Conservation (phyloP, 2,329 filamentous ascomycete species). For the Diaporthe aspalathi region DNA sequence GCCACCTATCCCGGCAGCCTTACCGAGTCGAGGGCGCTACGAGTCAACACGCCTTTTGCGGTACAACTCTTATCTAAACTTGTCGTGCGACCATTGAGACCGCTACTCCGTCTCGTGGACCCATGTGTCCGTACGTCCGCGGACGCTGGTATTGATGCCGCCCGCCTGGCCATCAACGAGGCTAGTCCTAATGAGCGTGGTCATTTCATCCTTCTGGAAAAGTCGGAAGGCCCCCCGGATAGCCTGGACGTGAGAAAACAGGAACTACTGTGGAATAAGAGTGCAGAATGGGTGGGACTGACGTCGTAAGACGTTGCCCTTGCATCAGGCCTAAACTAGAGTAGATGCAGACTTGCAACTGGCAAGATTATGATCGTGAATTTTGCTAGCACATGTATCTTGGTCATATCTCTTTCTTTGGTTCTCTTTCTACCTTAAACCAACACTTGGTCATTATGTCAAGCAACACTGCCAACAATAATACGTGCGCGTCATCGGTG, state of each 20-base stretch:
- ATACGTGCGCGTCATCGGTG: no score
- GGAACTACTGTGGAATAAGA: slow-evolving; percentile 49
- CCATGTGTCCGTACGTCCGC: slow-evolving; percentile 47
- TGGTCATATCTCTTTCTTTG: no score
- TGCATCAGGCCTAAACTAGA: background rate
- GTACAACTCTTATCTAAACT: slow-evolving; percentile 45
- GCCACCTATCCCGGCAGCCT: slow-evolving; percentile 48
- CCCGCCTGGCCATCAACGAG: slow-evolving; percentile 37
- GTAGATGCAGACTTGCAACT: no score
- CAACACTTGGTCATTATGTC: no score
- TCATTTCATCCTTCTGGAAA: slow-evolving; percentile 48
- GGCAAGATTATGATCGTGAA: no score
- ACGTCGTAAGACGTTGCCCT: slow-evolving; percentile 6
- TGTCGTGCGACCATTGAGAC: slow-evolving; percentile 40
- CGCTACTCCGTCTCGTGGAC: slow-evolving; percentile 46
- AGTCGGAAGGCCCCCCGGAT: slow-evolving; percentile 47
- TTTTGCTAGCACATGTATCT: no score
- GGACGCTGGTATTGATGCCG: slow-evolving; percentile 44
- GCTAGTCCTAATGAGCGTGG: slow-evolving; percentile 47
- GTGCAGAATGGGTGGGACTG: slow-evolving; percentile 45
- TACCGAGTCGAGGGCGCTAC: slow-evolving; percentile 51
- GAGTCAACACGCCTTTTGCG: slow-evolving; percentile 47
- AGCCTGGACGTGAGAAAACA: slow-evolving; percentile 48
- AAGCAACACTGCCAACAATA: no score
- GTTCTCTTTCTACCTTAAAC: no score